Conservation (phyloP, 1,139 yeast genomes). For the Eremothecium cymbalariae region DNA sequence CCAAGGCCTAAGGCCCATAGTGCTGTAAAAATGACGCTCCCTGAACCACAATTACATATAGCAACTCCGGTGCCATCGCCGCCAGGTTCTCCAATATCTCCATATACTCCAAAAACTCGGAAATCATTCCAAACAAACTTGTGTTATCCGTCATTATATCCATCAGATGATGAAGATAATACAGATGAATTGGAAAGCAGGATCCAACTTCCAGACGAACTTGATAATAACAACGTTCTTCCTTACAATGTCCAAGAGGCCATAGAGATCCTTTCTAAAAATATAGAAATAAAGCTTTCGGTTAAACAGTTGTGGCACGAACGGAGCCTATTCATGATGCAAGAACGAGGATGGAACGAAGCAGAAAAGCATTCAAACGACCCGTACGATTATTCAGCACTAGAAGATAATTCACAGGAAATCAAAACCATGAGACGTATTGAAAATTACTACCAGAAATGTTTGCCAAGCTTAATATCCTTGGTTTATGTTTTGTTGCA, state of each 20-base stretch:
- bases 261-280: constrained; percentile 48
- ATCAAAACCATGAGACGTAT: constrained; percentile 46
- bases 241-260: constrained; percentile 83
- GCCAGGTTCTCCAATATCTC: constrained; percentile 48
- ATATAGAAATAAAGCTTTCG: constrained; percentile 54
- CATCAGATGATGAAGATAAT: constrained; percentile 36
- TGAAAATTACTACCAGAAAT: constrained; percentile 48
- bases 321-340: constrained; percentile 57
- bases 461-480: constrained; percentile 51
- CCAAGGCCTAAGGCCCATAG: constrained; percentile 54
- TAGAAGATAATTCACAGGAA: constrained; percentile 10
- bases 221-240: constrained; percentile 30
- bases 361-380: constrained; percentile 12
- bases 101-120: constrained; percentile 42
- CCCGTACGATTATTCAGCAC: constrained; percentile 17
- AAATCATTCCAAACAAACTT: constrained; percentile 74
- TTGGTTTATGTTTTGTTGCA: constrained; percentile 57
- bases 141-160: constrained; percentile 72
- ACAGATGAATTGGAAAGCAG: constrained; percentile 15
- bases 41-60: constrained; percentile 60
- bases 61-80: constrained; percentile 92
- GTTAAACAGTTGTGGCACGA: constrained; percentile 68
- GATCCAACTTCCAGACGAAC: constrained; percentile 8
- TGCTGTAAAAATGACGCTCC: constrained; percentile 37
- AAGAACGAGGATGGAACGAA: constrained; percentile 62